phyloP scores from a whole-genome alignment of 2,329 filamentous ascomycete genomes.

The Neonectria punicea region DNA sequence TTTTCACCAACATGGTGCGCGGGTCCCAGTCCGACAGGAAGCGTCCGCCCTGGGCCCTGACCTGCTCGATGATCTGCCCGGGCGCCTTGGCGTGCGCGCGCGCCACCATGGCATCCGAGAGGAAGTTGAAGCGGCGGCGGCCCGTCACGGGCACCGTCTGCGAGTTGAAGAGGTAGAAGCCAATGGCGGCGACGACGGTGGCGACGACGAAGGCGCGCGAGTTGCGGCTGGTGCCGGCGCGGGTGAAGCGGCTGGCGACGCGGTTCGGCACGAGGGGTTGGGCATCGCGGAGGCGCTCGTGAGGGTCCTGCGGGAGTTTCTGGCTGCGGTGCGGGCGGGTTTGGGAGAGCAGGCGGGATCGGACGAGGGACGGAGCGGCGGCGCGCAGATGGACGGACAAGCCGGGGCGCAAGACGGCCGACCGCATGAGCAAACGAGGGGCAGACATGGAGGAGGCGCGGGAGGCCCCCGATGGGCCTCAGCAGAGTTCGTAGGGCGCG shows the following conservation, averaged over 20 bases:
- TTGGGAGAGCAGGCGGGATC: slow-evolving; percentile 38
- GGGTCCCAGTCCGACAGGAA: slow-evolving; percentile 71
- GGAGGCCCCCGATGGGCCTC: slow-evolving; percentile 19
- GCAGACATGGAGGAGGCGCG: slow-evolving; percentile 26
- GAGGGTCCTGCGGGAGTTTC: slow-evolving; percentile 24
- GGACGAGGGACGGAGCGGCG: slow-evolving; percentile 10
- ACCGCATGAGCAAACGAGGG: slow-evolving; percentile 24
- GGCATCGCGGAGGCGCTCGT: slow-evolving; percentile 45
- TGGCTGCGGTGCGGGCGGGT: slow-evolving; percentile 25
- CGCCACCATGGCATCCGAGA: slow-evolving; percentile 67
- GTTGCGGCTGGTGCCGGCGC: slow-evolving; percentile 44
- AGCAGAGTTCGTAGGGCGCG: not conserved
- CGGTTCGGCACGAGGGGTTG: slow-evolving; percentile 46
- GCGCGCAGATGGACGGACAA: slow-evolving; percentile 8
- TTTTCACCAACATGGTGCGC: slow-evolving; percentile 65
- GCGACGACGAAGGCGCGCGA: slow-evolving; percentile 52
- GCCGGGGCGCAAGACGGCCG: slow-evolving; percentile 1
- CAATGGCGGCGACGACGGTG: slow-evolving; percentile 56
- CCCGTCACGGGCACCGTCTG: slow-evolving; percentile 79
- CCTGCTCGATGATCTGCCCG: slow-evolving; percentile 60
- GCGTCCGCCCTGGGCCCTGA: slow-evolving; percentile 60
- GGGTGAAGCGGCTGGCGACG: slow-evolving; percentile 40
- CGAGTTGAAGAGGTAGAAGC: slow-evolving; percentile 75
- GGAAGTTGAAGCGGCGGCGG: slow-evolving; percentile 76
- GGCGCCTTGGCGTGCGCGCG: slow-evolving; percentile 46